Evolutionary conservation across 208 protist genomes (phyloP), one percentile per base, ranked within the genome.

Genomic region (Balamuthia mandrillaris): DNA sequence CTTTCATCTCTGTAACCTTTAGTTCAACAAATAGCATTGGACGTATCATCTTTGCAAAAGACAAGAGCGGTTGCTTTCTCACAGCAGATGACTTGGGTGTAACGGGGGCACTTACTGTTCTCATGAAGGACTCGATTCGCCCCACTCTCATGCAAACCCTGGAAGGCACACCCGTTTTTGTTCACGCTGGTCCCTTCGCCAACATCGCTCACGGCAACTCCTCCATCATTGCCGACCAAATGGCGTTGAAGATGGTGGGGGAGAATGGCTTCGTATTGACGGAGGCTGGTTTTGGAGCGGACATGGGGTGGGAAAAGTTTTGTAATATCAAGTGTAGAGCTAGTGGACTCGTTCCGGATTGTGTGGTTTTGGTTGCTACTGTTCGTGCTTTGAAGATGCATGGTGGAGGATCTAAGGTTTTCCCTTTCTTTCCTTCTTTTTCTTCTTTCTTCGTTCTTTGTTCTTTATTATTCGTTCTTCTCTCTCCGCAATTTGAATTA

Each of bases 161-260:
- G 27, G 97, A 99, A 91, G 95, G 94, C 60, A 97, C 96, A 3
- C 96, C 95, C 18, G 95, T 94, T 5, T 87, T 99, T 24, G 97
- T 99, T 37, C 97, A 99, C 91, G 96, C 96, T 14, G 98, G 98
- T 51, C 98, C 98, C 12, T 99, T 99, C 81, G 98, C 97, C 72
- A 99, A 99, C 88, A 99, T 99, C 88, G 98, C 98, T 18, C 97
- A 99, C 91, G 98, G 97, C 61, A 99, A 99, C 91, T 97, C 93
- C 63, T 97, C 95, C 75, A 97, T 99, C 84, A 91, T 99, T 60
- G 97, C 97, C 33, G 97, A 98, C 56, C 52, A 61, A 72, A 87
- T 94, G 85, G 97, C 95, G 0, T 91, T 98, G 1, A 97, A 97
- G 94, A 88, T 98, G 1, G 97, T 93, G 45, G 97, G 96, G 24